Base-by-base conservation (phyloP, 176 grass and related monocot species). In the Musa schizocarpa region DNA sequence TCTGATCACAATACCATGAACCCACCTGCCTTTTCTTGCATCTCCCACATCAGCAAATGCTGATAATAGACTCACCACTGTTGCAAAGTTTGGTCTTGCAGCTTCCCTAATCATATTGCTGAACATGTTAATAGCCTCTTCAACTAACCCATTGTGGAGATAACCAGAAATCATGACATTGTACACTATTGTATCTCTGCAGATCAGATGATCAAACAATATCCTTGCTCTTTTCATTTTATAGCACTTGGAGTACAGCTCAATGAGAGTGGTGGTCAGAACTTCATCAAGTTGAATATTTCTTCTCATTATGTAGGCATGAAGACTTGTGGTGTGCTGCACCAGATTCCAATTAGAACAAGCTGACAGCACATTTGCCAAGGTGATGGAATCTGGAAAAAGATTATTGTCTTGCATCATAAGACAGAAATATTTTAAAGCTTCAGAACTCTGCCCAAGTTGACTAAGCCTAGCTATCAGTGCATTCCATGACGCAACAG, bases 261-360 rank as follows among this genome's bases (percentile, higher is more conserved):
- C 62, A 11, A 90, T 87, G n/a, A 90, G 81, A 77, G 79, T 25
- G 73, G 88, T 90, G 79, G 27, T 50, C 84, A 90, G 84, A 87
- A 89, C 84, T 14, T 81, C 51, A 76, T 89, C 87, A 54, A 86
- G 20, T 34, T 52, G 78, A 61, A 89, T 82, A 79, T 1, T 79
- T 84, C 84, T 87, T 90, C 84, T 84, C 9, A 81, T 72, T n/a
- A 89, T 34, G 78, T 86, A 89, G 61, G 77, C 81, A 79, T 89
- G 87, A 55, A 89, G 76, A 74, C 84, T 76, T 68, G 84, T 79
- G 73, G 81, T 75, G 69, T 54, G 61, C 26, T 61, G 23, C 62
- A 16, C 71, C 76, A 76, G 74, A n/a, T 78, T 49, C 53, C 82
- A 43, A 73, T 90, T 82, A 74, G 76, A 57, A 81, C 81, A 89